phyloP scores from a whole-genome alignment of 2,329 filamentous ascomycete species.

The Cryphonectria japonica region DNA sequence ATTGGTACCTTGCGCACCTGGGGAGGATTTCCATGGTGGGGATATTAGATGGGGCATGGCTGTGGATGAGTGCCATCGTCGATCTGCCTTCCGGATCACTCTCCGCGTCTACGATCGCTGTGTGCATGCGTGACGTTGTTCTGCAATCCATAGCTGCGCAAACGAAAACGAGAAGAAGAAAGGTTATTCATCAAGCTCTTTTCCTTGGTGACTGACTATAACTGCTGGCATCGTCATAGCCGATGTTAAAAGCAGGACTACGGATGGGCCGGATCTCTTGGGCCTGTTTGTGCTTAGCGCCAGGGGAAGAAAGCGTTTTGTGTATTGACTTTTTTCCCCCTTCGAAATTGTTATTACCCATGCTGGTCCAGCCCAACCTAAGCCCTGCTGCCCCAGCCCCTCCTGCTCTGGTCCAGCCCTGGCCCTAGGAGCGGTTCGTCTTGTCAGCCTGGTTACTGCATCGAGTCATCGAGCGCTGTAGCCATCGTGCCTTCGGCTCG shows the following conservation, averaged over 20 bases:
- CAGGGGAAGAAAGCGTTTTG: not conserved
- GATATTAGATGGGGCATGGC: not conserved
- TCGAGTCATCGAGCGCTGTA: not conserved
- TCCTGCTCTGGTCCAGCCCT: not conserved
- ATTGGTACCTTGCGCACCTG: no score
- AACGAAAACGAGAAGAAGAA: not conserved
- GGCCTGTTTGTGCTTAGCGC: not conserved
- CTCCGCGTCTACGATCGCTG: not conserved
- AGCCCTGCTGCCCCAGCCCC: not conserved
- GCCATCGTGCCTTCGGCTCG: not conserved
- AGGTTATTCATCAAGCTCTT: not conserved
- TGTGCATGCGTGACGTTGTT: not conserved
- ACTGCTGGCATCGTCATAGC: not conserved
- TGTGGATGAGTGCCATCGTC: not conserved
- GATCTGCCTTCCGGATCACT: not conserved
- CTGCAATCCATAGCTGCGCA: not conserved
- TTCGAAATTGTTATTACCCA: not conserved
- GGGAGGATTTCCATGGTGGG: not conserved
- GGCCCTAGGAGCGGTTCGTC: not conserved
- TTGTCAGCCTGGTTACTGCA: not conserved
- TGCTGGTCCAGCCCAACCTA: not conserved
- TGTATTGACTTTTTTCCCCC: not conserved
- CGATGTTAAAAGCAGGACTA: not conserved
- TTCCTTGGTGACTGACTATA: not conserved
- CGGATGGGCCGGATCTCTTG: slow-evolving; percentile 1